Percentiles rank a stretch among this genome's conserved stretches.
Evolutionary conservation across 345 rosid genomes (phyloP).

Genomic region (Murraya koenigii): DNA sequence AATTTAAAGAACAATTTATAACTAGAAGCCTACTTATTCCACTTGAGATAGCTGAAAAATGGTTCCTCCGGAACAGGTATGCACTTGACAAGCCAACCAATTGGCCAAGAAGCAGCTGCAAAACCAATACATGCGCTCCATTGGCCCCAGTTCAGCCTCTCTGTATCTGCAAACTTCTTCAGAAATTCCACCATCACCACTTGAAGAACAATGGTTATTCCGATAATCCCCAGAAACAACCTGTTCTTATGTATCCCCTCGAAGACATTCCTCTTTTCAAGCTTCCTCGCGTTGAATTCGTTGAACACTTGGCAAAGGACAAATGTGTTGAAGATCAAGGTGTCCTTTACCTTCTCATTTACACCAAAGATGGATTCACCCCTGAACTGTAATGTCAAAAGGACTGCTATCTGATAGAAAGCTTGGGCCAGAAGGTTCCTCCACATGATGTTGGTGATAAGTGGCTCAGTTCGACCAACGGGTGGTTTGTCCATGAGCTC

Average conservation of each 20-base stretch:
- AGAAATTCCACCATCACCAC: slow-evolving; percentile 74
- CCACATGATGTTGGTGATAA: slow-evolving; percentile 78
- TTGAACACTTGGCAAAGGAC: slow-evolving; percentile 78
- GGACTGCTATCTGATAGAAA: slow-evolving; percentile 55
- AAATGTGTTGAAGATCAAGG: slow-evolving; percentile 68
- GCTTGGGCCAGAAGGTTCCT: slow-evolving; percentile 70
- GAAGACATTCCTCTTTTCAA: slow-evolving; percentile 73
- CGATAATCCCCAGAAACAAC: slow-evolving; percentile 57
- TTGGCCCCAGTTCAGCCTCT: slow-evolving; percentile 62
- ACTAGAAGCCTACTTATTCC: slow-evolving; percentile 3
- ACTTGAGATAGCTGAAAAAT: slow-evolving; percentile 43
- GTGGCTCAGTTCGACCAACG: slow-evolving; percentile 55
- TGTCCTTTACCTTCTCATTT: slow-evolving; percentile 48
- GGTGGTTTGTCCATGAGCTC: slow-evolving; percentile 66
- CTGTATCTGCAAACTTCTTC: slow-evolving; percentile 66
- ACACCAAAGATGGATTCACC: slow-evolving; percentile 58
- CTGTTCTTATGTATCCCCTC: slow-evolving; percentile 61
- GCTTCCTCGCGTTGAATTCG: slow-evolving; percentile 75
- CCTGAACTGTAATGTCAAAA: slow-evolving; percentile 60
- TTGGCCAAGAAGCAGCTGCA: slow-evolving; percentile 69
- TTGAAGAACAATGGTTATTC: slow-evolving; percentile 51
- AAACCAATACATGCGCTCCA: slow-evolving; percentile 62
- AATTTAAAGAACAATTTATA: background rate
- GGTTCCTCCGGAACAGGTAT: slow-evolving; percentile 55
- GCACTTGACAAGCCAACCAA: slow-evolving; percentile 60